A percentile compares a stretch with the other conserved stretches of the same genome.
Conservation (phyloP, 139 green algal genomes). For the Chlorella sp. region DNA sequence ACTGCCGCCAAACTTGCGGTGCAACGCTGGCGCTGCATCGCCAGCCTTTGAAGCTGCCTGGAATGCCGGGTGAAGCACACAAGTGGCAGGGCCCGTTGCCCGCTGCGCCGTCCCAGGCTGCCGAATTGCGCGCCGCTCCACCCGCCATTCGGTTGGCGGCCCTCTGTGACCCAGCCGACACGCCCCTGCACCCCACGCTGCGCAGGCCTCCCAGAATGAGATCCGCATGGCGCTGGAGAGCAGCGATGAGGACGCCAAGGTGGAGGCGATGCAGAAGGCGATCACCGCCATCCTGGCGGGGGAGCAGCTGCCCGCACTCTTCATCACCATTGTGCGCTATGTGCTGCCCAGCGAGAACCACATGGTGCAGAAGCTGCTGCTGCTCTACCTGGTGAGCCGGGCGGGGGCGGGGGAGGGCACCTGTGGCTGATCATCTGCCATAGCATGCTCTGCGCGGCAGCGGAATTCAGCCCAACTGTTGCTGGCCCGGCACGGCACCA, state of each 20-base stretch:
- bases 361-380: conserved; percentile 97
- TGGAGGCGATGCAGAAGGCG: conserved; percentile 95
- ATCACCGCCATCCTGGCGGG: conserved; percentile 94
- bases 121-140: no score
- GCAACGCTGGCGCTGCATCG: not conserved
- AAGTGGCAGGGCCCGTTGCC: no score
- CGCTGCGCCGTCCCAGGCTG: no score
- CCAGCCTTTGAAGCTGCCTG: not conserved
- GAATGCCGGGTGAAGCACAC: not conserved
- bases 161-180: no score
- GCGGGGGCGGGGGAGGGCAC: no score
- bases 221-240: conserved; percentile 96
- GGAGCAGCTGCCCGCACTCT: conserved; percentile 95
- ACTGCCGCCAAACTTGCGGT: not conserved
- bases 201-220: conserved; percentile 71
- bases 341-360: conserved; percentile 98
- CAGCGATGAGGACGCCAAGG: conserved; percentile 84
- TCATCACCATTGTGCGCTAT: conserved; percentile 99
- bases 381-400: conserved; percentile 94
- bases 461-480: no score
- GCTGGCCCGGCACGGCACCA: not conserved
- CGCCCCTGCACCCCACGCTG: no score
- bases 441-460: no score
- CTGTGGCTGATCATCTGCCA: no score
- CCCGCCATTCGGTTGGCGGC: not conserved